Conservation (phyloP, 345 rosid genomes). For the Tarenaya hassleriana region DNA sequence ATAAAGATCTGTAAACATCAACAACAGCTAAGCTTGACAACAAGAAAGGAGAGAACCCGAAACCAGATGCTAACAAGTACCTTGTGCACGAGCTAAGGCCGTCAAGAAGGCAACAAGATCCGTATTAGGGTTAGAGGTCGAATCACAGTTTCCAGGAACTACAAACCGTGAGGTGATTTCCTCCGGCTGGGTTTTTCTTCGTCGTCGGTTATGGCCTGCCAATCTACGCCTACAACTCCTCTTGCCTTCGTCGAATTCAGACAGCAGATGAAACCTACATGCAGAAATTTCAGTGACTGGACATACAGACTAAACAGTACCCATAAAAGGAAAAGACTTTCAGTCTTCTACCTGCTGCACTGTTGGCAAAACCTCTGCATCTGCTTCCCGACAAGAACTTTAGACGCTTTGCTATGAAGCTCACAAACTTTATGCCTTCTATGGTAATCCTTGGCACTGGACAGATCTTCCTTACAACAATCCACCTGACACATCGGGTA, state of each 20-base stretch:
- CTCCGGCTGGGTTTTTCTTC: constrained; percentile 75
- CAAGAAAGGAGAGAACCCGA: not conserved
- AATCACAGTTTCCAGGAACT: constrained; percentile 41
- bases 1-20: constrained; percentile 14
- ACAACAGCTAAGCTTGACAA: not conserved
- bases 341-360: constrained; percentile 71
- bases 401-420: constrained; percentile 72
- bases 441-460: constrained; percentile 80
- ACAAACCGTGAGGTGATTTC: constrained; percentile 52
- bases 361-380: constrained; percentile 98
- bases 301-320: not conserved
- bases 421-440: constrained; percentile 90
- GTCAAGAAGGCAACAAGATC: constrained; percentile 69
- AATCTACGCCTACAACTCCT: constrained; percentile 85
- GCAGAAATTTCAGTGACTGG: not conserved
- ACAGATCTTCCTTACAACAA: constrained; percentile 65
- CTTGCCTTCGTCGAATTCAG: constrained; percentile 87
- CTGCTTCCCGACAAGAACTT: constrained; percentile 74
- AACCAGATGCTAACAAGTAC: constrained; percentile 27
- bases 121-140: constrained; percentile 32
- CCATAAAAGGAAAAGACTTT: not conserved
- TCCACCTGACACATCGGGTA: constrained; percentile 89
- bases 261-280: constrained; percentile 71
- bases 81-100: constrained; percentile 60
- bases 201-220: constrained; percentile 73